Evolutionary conservation across 352 stramenopile genomes (phyloP).

Genomic region (Elongisporangium prolatum): DNA sequence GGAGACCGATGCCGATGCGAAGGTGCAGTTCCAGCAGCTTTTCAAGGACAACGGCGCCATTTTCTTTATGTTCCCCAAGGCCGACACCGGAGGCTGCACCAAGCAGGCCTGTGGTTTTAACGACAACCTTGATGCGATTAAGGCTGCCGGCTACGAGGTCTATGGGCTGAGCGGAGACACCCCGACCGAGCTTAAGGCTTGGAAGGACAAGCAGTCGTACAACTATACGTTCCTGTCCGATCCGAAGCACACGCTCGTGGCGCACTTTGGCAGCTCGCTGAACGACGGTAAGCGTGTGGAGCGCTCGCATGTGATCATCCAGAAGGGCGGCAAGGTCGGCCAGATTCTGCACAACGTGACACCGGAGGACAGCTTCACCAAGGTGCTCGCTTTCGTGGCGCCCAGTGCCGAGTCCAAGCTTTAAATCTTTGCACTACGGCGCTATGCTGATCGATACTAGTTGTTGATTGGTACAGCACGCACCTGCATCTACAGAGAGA

Average conservation of each 20-base stretch:
- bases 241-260: constrained; percentile 70
- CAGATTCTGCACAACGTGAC: constrained; percentile 70
- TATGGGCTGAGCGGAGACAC: constrained; percentile 76
- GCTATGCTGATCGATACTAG: neutral
- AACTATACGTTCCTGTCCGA: constrained; percentile 81
- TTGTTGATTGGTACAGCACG: neutral
- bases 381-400: constrained; percentile 60
- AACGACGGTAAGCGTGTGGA: constrained; percentile 56
- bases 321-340: constrained; percentile 67
- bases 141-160: constrained; percentile 70
- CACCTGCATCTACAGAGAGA: neutral
- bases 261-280: constrained; percentile 73
- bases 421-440: neutral
- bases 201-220: constrained; percentile 79
- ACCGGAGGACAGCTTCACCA: constrained; percentile 78
- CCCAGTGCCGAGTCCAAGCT: constrained; percentile 10
- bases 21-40: constrained; percentile 61
- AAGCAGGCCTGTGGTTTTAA: constrained; percentile 83
- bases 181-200: constrained; percentile 58
- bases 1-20: constrained; percentile 52
- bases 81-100: constrained; percentile 80
- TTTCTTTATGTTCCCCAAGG: constrained; percentile 89
- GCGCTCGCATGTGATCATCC: constrained; percentile 82
- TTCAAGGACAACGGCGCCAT: constrained; percentile 72
- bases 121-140: constrained; percentile 74